Conservation (phyloP, 148 eudicot genomes). For the Chenopodium album region DNA sequence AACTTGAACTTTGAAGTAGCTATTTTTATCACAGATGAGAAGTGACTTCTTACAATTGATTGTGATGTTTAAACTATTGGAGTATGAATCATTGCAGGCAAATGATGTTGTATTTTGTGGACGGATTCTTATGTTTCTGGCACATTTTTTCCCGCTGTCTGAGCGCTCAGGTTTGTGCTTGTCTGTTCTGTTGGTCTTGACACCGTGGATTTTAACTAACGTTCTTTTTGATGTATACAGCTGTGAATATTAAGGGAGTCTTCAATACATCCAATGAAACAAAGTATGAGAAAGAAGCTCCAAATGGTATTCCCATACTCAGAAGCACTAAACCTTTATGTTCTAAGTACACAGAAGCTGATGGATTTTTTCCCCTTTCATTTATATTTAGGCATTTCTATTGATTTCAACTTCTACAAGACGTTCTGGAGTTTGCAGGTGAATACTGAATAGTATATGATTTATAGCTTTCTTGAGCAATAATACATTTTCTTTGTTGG, state of each 20-base stretch:
- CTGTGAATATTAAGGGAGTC: constrained; percentile 98
- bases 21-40: not conserved
- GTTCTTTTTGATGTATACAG: constrained; percentile 42
- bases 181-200: not conserved
- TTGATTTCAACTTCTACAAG: constrained; percentile 98
- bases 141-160: constrained; percentile 96
- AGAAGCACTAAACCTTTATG: not conserved
- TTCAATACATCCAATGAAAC: constrained; percentile 98
- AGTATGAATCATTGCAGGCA: constrained; percentile 55
- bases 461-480: constrained; percentile 7
- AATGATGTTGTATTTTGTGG: constrained; percentile 99
- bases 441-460: constrained; percentile 34
- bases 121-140: constrained; percentile 95
- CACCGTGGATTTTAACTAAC: constrained; percentile 5
- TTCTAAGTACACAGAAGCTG: constrained; percentile 5
- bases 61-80: constrained; percentile 4
- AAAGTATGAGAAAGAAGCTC: constrained; percentile 84
- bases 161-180: constrained; percentile 84
- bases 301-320: constrained; percentile 52
- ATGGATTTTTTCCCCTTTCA: constrained; percentile 7
- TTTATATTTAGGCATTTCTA: constrained; percentile 62
- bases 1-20: not conserved
- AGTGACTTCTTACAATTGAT: constrained; percentile 1
- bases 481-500: constrained; percentile 7
- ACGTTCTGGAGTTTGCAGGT: constrained; percentile 99